These are phyloP conservation scores for Ceratobasidium papillatum DNA, from an alignment of 1,284 basidiomycete species.

Conservation along the genomic window DNA sequence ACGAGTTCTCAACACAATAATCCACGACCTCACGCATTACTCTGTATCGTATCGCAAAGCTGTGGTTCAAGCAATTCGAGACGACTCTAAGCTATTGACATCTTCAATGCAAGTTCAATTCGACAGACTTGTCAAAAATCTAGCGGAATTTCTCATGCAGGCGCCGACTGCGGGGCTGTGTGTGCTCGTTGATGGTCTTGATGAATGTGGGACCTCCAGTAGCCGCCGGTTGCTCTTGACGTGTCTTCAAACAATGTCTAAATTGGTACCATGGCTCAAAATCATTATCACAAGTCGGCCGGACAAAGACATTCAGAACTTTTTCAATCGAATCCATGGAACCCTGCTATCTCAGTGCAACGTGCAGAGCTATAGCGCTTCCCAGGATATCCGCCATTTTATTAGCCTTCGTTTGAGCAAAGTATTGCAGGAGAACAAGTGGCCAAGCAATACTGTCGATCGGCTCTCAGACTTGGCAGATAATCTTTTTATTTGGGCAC, in stretches of 20 bases:
- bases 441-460: not conserved
- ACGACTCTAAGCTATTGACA: not conserved
- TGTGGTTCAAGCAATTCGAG: not conserved
- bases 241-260: not conserved
- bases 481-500: conserved; percentile 33
- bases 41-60: not conserved
- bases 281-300: conserved; percentile 37
- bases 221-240: not conserved
- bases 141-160: not conserved
- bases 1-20: not conserved
- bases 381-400: not conserved
- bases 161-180: not conserved
- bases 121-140: not conserved
- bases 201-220: conserved; percentile 12
- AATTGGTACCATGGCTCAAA: not conserved
- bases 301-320: not conserved
- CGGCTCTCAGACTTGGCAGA: not conserved
- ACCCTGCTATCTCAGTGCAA: not conserved
- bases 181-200: conserved; percentile 28
- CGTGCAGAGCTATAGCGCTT: too few species aligned
- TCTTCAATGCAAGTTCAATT: not conserved
- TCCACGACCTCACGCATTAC: not conserved
- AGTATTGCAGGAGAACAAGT: not conserved
- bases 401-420: not conserved
- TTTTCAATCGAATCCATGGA: not conserved